Conservation (phyloP, 805 yeast genomes). For the Cyberlindnera misumaiensis region DNA sequence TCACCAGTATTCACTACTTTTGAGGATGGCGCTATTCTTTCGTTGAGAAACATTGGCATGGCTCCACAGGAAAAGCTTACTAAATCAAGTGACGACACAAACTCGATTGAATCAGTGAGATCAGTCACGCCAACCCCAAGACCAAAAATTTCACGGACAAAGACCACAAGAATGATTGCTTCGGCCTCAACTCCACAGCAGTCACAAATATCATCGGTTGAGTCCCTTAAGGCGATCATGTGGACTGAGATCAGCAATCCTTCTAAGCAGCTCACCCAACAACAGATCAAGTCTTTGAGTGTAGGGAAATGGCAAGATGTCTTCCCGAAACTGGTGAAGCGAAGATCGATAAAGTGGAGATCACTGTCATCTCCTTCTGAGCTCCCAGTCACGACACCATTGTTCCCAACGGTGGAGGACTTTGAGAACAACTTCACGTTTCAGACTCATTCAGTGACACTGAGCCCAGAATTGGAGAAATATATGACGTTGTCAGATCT, state of each 20-base stretch:
- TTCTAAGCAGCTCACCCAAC: conserved; percentile 54
- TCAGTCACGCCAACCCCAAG: not conserved
- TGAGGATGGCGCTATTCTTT: conserved; percentile 5
- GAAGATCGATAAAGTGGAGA: conserved; percentile 81
- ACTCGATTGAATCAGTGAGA: not conserved
- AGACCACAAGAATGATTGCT: conserved; percentile 2
- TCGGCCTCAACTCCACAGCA: conserved; percentile 10
- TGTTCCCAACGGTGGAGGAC: conserved; percentile 66
- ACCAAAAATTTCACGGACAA: conserved; percentile 1
- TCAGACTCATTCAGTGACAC: conserved; percentile 73
- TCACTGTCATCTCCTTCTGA: conserved; percentile 92
- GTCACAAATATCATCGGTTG: conserved; percentile 13
- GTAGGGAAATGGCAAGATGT: conserved; percentile 90
- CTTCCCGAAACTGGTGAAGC: conserved; percentile 63
- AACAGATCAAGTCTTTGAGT: conserved; percentile 47
- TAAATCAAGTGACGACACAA: not conserved
- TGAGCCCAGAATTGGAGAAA: conserved; percentile 51
- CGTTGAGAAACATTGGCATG: conserved; percentile 1
- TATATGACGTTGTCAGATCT: conserved; percentile 51
- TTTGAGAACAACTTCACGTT: conserved; percentile 69
- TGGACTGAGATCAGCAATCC: conserved; percentile 74
- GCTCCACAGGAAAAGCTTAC: not conserved
- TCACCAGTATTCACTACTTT: conserved; percentile 14
- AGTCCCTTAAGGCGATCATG: conserved; percentile 22
- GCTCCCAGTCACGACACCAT: conserved; percentile 71